A percentile compares a stretch with the other conserved stretches of the same genome.
phyloP scores from a whole-genome alignment of 2,329 filamentous ascomycete species.

The Sclerotinia glacialis region DNA sequence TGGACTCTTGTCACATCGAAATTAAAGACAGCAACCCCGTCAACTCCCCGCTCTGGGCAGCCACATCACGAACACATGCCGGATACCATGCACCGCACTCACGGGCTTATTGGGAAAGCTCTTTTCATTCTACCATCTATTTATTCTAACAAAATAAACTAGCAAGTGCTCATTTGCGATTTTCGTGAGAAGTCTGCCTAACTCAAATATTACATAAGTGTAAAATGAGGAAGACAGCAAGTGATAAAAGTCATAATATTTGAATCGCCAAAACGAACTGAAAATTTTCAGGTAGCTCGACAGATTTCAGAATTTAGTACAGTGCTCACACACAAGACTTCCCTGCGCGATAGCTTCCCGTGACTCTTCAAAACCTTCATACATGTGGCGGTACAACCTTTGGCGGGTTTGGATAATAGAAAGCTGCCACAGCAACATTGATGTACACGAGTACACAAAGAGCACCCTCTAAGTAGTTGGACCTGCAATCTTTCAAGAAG shows the following conservation, averaged over 20 bases:
- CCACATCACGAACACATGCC: neutral
- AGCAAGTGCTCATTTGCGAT: neutral
- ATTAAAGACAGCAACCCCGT: neutral
- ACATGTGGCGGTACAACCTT: neutral
- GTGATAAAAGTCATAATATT: neutral
- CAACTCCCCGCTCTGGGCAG: neutral
- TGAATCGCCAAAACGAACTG: neutral
- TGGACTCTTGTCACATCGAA: neutral
- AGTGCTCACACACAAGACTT: neutral
- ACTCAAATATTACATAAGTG: too few relatives aligned
- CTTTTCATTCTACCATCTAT: conserved; percentile 1
- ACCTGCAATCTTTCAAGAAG: conserved; percentile 83
- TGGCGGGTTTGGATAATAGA: conserved; percentile 51
- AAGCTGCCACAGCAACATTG: conserved; percentile 58
- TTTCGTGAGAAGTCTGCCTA: neutral
- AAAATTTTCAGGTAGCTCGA: neutral
- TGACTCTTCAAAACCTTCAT: neutral
- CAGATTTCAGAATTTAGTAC: neutral
- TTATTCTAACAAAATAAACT: neutral
- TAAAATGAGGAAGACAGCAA: neutral
- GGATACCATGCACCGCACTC: conserved; percentile 5
- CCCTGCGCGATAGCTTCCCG: neutral
- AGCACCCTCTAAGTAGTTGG: conserved; percentile 84
- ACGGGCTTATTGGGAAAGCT: neutral
- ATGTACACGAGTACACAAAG: conserved; percentile 70